Evolutionary conservation across 2,329 filamentous ascomycete genomes (phyloP).

Genomic region (Basipetospora chlamydospora): DNA sequence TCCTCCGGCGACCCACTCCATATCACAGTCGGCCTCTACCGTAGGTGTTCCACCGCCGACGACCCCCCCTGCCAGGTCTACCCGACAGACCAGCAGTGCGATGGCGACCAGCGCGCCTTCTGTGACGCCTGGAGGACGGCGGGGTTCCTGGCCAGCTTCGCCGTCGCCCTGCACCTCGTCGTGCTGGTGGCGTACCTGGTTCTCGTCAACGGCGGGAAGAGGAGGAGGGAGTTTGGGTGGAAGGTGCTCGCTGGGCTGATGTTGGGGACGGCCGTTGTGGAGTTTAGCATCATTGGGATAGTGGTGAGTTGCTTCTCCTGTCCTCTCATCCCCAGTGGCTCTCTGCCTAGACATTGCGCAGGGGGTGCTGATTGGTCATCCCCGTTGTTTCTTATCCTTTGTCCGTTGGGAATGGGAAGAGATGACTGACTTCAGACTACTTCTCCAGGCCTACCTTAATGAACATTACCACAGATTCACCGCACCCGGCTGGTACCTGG

Average conservation of each 20-base stretch:
- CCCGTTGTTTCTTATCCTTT: too few relatives aligned
- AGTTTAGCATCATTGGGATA: conserved; percentile 65
- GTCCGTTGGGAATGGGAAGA: too few relatives aligned
- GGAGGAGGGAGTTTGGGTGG: conserved; percentile 72
- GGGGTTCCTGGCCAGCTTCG: conserved; percentile 76
- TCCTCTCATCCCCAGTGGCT: not conserved
- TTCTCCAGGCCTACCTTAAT: conserved; percentile 66
- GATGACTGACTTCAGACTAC: too few relatives aligned
- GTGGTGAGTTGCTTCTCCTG: conserved; percentile 45
- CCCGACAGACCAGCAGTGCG: conserved; percentile 53
- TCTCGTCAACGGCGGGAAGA: conserved; percentile 63
- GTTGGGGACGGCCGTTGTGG: conserved; percentile 47
- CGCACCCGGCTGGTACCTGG: conserved; percentile 64
- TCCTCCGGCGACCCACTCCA: conserved; percentile 30
- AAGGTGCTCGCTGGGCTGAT: conserved; percentile 56
- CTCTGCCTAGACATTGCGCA: too few relatives aligned
- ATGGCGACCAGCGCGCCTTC: conserved; percentile 44
- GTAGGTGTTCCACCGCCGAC: conserved; percentile 58
- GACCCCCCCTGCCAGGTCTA: conserved; percentile 41
- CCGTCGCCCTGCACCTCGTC: conserved; percentile 68
- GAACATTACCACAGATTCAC: conserved; percentile 75
- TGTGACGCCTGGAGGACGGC: conserved; percentile 85
- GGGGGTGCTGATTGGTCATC: too few relatives aligned
- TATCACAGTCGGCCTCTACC: conserved; percentile 64
- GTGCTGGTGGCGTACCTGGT: conserved; percentile 67